Percentiles rank a stretch among this genome's conserved stretches.
Conservation (phyloP, 2,329 filamentous ascomycete species). For the Paecilomyces variotii region DNA sequence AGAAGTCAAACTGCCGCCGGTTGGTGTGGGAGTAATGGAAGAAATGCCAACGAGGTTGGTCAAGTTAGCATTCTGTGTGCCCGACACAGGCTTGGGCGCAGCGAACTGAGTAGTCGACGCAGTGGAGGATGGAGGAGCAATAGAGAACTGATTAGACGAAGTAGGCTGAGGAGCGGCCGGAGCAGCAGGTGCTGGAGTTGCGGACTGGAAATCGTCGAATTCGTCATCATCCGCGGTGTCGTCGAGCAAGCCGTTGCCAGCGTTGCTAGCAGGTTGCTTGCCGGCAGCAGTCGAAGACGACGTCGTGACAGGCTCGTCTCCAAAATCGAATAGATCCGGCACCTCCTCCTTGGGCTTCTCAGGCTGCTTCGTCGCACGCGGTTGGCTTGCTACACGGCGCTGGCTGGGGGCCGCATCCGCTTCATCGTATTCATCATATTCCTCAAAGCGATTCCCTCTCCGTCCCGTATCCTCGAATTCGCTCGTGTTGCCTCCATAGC, state of each 20-base stretch:
- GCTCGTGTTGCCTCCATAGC: constrained; percentile 70
- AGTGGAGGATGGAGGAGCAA: constrained; percentile 40
- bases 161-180: constrained; percentile 15
- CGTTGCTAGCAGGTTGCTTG: constrained; percentile 33
- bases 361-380: constrained; percentile 50
- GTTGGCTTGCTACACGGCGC: constrained; percentile 41
- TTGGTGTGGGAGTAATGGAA: constrained; percentile 68
- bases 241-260: constrained; percentile 40
- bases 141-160: constrained; percentile 29
- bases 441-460: constrained; percentile 74
- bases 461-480: constrained; percentile 60
- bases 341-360: constrained; percentile 68
- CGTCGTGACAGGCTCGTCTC: constrained; percentile 58
- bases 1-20: constrained; percentile 4
- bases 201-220: constrained; percentile 96
- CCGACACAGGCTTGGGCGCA: constrained; percentile 77
- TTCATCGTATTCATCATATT: constrained; percentile 95
- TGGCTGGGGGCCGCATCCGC: constrained; percentile 49
- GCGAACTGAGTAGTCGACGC: constrained; percentile 60
- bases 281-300: constrained; percentile 34
- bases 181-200: constrained; percentile 45
- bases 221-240: constrained; percentile 66
- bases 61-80: constrained; percentile 69
- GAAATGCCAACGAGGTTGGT: constrained; percentile 72
- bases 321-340: constrained; percentile 76